Base-by-base conservation (phyloP, 2,329 filamentous ascomycete genomes). In the Rhynchosporium secalis region DNA sequence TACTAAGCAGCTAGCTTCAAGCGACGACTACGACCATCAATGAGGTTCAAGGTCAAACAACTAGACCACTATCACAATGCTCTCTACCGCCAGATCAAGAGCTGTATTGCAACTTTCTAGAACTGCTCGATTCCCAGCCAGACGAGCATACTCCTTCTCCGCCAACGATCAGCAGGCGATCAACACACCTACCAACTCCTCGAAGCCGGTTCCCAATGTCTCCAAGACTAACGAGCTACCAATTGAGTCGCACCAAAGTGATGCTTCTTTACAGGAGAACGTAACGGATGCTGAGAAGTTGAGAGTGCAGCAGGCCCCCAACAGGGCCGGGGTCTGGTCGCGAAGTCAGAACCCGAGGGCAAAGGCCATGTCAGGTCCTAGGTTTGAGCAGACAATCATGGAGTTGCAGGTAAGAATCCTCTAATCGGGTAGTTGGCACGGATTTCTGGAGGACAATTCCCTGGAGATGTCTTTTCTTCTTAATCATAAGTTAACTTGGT, bases 301-400 rank as follows among this genome's bases (percentile, higher is more conserved):
- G 10, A 69, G 70, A 43, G 61, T 67, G 13, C 62, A 64, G 62
- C 95, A 99, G 81, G 91, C 94, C 38, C 95, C 95, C 28, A 99
- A 99, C 81, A 86, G 92, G 66, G 78, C 81, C 63, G 85, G 78
- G 5, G 83, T 91, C 64, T 99, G 95, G 95, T 92, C 91, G 65
- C 80, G 86, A 73, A 96, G 86, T 79, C 95, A 99, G 83, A 86
- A 86, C 77, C 86, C 92, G 45, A 84, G 94, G 72, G 83, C 86
- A 59, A 78, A 86, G 76, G 95, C 92, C 58, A 99, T 99, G 94
- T 86, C 87, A 47, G 95, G 95, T 47, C 95, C 95, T 68, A 83
- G 94, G 71, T 99, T 99, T 74, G 95, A 99, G 82, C 94, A 98
- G 86, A 98, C 92, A 40, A 91, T 96, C 73, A 94, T 98, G 79